phyloP scores from a whole-genome alignment of 257 asterid species.

The Avicennia marina region DNA sequence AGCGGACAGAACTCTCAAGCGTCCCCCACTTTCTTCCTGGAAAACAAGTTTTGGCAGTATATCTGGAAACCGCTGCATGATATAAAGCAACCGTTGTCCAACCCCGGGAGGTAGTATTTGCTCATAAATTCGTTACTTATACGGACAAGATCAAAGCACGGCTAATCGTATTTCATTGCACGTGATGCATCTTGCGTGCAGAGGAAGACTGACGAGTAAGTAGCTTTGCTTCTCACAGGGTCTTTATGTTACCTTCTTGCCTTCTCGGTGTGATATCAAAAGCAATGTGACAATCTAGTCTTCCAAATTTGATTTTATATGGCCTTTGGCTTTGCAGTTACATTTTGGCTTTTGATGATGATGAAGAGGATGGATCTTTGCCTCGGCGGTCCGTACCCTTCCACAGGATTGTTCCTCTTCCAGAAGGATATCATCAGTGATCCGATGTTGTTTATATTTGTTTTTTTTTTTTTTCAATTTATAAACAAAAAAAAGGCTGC shows the following conservation, averaged over 20 bases:
- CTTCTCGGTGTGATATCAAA: too few relatives aligned
- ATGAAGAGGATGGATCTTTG: slow-evolving; percentile 89
- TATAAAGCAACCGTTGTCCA: slow-evolving; percentile 94
- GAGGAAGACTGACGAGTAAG: slow-evolving; percentile 96
- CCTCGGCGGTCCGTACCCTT: slow-evolving; percentile 81
- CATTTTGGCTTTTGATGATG: slow-evolving; percentile 84
- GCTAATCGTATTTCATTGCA: slow-evolving; percentile 29
- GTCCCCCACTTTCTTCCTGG: slow-evolving; percentile 78
- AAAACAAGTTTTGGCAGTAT: slow-evolving; percentile 85
- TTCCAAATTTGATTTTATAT: background rate
- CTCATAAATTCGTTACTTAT: background rate
- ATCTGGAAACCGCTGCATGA: slow-evolving; percentile 92
- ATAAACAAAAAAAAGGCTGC: background rate
- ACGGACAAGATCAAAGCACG: slow-evolving; percentile 12
- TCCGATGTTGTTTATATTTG: background rate
- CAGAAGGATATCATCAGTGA: slow-evolving; percentile 83
- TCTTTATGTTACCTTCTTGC: too few relatives aligned
- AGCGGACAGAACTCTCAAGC: slow-evolving; percentile 59
- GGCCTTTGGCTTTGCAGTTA: slow-evolving; percentile 46
- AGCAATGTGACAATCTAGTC: background rate
- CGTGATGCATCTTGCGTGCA: slow-evolving; percentile 30
- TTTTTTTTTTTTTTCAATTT: too few relatives aligned
- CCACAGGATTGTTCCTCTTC: slow-evolving; percentile 87
- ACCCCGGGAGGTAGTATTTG: slow-evolving; percentile 64
- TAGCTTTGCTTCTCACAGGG: slow-evolving; percentile 10